Evolutionary conservation across 106 monocot species (phyloP), one percentile per base, ranked within the genome.

Genomic region (Gastrodia elata): DNA sequence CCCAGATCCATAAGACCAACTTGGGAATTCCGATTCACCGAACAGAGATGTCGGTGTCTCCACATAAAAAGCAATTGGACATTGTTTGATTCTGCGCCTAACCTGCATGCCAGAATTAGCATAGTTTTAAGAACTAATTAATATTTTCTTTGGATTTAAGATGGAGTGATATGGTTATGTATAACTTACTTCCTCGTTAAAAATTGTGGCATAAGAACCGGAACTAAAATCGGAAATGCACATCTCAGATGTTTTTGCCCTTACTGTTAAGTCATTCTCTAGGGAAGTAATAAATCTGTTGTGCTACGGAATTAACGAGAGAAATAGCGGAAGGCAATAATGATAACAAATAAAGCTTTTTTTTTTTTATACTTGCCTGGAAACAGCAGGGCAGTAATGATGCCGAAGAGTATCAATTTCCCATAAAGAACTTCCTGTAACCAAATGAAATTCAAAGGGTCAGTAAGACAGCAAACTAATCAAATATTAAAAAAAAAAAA

Each of bases 301-400:
- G 20, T 8, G 3, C 57, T 39, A 30, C 2, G 28, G 61, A 18
- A 30, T 70, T 64, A 68, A 22, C 64, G 48, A 65, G 6, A 73
- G 30, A 59, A 33, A 15, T 20, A 25, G 1, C 6, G 26, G 13
- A 5, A 10, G 26, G 13, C 8, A 10, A 36, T 18, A 46, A 15
- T 10, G 14, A 61, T 2, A 8, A 61, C 0, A 59, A 30, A 8
- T 25, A 1, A 10, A 59, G 28, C 28, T 61, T 61, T 32, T 55
- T 55, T 32, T 34, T n/a, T n/a, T n/a, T n/a, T n/a, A n/a, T n/a
- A n/a, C 27, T 32, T 83, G 92, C 96, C 96, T 87, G 6, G 92
- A 92, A 34, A 96, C 92, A 22, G 89, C 89, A 24, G 96, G 96
- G 40, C 92, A 92, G 67, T 92, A 90, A 82, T 96, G 96, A 78